These are phyloP conservation scores for Esteya vermicola DNA, from an alignment of 2,329 filamentous ascomycete species.

Conservation along the genomic window DNA sequence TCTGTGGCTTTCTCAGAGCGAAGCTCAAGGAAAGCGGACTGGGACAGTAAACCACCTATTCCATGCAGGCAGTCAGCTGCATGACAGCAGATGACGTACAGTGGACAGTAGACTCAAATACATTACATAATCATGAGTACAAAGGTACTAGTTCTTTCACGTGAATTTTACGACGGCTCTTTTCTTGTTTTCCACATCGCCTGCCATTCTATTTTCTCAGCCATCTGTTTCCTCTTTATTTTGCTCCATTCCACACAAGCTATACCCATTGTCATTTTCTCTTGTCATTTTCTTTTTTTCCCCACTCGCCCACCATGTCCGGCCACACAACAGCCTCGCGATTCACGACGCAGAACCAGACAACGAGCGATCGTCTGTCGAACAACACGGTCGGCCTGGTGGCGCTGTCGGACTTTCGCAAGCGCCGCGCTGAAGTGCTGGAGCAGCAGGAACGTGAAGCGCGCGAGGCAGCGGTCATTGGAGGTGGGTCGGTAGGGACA, in stretches of 20 bases:
- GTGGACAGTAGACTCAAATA: neutral
- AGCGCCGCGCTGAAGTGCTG: slow-evolving; percentile 85
- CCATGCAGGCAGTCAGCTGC: neutral
- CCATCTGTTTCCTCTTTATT: neutral
- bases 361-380: slow-evolving; percentile 69
- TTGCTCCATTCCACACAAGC: neutral
- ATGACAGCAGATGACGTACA: neutral
- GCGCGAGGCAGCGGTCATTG: slow-evolving; percentile 46
- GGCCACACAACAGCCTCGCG: slow-evolving; percentile 30
- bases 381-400: slow-evolving; percentile 85
- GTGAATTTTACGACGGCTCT: too few species aligned
- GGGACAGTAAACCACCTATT: neutral
- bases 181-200: neutral
- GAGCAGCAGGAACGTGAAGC: slow-evolving; percentile 79
- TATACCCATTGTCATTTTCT: neutral
- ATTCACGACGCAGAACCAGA: slow-evolving; percentile 63
- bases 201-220: neutral
- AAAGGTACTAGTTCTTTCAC: too few species aligned
- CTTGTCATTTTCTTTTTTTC: neutral
- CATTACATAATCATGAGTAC: too few species aligned
- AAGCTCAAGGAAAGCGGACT: slow-evolving; percentile 19
- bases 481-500: neutral
- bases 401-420: slow-evolving; percentile 84
- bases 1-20: slow-evolving; percentile 64
- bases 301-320: slow-evolving; percentile 20